These are phyloP conservation scores for sunflower (Helianthus annuus) DNA, from an alignment of 129 eudicot species.

Conservation along the genomic window DNA sequence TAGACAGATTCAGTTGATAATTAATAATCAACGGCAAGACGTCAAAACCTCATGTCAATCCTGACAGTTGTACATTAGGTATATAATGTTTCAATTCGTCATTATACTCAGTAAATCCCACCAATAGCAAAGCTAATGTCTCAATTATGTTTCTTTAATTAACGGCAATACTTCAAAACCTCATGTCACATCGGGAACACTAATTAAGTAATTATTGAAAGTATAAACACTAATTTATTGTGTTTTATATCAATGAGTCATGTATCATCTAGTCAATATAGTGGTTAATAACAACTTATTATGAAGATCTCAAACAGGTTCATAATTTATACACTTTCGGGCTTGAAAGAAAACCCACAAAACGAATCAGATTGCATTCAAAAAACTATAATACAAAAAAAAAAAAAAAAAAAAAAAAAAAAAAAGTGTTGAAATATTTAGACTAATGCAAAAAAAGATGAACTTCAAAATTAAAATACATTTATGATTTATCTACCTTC, in stretches of 20 bases:
- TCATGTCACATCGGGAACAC: too few species aligned
- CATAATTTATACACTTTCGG: constrained; percentile 23
- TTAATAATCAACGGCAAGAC: too few species aligned
- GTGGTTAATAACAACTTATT: neutral
- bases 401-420: neutral
- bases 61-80: too few species aligned
- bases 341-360: constrained; percentile 17
- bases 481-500: constrained; percentile 41
- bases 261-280: neutral
- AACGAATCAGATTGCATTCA: constrained; percentile 31
- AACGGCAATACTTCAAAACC: too few species aligned
- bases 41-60: too few species aligned
- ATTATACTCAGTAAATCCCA: too few species aligned
- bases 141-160: too few species aligned
- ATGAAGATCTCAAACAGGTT: neutral
- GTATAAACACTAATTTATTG: neutral
- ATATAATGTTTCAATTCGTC: too few species aligned
- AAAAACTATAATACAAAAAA: constrained; percentile 10
- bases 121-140: too few species aligned
- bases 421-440: constrained; percentile 4
- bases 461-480: neutral
- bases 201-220: too few species aligned
- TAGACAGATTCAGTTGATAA: too few species aligned
- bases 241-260: neutral
- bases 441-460: constrained; percentile 23